Conservation (phyloP, 805 yeast species). For the Candida ascalaphidarum region DNA sequence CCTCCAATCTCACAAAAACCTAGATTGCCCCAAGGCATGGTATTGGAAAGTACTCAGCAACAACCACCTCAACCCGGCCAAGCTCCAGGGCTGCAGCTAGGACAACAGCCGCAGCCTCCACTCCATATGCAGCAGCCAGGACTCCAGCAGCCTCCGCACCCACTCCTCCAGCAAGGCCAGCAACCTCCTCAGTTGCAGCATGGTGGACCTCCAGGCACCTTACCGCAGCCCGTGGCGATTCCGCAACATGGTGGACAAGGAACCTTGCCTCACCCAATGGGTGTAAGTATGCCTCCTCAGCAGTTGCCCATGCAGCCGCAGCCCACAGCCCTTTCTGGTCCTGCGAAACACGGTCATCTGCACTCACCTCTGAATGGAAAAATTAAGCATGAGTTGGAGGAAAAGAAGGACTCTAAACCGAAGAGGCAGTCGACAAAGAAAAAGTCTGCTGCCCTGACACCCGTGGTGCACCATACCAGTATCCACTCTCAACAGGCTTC, state of each 20-base stretch:
- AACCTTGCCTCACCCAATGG: too few relatives aligned
- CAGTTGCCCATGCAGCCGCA: too few relatives aligned
- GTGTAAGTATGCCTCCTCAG: constrained; percentile 5
- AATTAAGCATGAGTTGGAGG: constrained; percentile 31
- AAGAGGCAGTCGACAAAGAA: constrained; percentile 14
- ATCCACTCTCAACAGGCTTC: too few relatives aligned
- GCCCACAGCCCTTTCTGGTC: background rate
- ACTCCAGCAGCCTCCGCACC: background rate
- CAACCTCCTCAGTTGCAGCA: background rate
- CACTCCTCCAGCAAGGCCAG: background rate
- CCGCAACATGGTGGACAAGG: constrained; percentile 2
- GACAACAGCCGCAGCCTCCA: constrained; percentile 4
- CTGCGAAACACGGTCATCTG: too few relatives aligned
- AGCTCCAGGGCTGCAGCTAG: constrained; percentile 6
- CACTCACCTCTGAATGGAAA: constrained; percentile 5
- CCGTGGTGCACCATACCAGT: too few relatives aligned
- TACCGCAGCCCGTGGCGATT: constrained; percentile 1
- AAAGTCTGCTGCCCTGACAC: constrained; percentile 1
- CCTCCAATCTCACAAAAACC: constrained; percentile 63
- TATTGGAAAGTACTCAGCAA: constrained; percentile 38
- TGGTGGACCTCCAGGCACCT: background rate
- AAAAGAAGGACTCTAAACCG: constrained; percentile 22
- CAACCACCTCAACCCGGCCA: constrained; percentile 11
- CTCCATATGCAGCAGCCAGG: background rate
- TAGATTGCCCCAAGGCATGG: constrained; percentile 54